Conservation (phyloP, 2,329 filamentous ascomycete species). For the Emericellopsis atlantica region DNA sequence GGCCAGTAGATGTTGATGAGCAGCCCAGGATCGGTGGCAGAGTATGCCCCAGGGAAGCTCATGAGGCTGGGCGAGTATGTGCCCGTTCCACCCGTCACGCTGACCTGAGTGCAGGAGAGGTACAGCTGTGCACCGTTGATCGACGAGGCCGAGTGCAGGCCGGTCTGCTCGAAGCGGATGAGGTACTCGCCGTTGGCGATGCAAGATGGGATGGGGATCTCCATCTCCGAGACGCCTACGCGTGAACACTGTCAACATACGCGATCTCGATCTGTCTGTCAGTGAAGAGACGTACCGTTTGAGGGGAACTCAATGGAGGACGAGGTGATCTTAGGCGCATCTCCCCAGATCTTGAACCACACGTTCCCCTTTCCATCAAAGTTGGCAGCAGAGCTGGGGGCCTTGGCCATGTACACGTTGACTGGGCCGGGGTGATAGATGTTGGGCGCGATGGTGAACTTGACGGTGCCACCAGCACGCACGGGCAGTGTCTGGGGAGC, state of each 20-base stretch:
- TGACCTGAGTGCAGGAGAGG: conserved; percentile 26
- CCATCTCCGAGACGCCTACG: conserved; percentile 16
- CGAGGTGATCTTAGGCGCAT: conserved; percentile 21
- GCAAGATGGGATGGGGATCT: conserved; percentile 27
- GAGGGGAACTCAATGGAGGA: conserved; percentile 25
- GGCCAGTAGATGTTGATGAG: conserved; percentile 30
- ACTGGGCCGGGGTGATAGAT: conserved; percentile 27
- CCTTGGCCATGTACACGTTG: conserved; percentile 22
- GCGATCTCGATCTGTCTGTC: background rate
- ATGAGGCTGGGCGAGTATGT: conserved; percentile 22
- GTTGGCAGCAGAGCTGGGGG: conserved; percentile 20
- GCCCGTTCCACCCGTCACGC: conserved; percentile 26
- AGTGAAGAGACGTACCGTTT: conserved; percentile 11
- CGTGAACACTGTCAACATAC: background rate
- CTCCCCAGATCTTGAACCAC: conserved; percentile 31
- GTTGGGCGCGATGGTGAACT: conserved; percentile 21
- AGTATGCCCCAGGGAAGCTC: conserved; percentile 28
- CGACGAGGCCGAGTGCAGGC: conserved; percentile 26
- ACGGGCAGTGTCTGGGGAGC: conserved; percentile 27
- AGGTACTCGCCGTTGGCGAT: conserved; percentile 36
- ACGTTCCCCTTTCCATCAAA: conserved; percentile 19
- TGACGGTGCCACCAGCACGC: conserved; percentile 8
- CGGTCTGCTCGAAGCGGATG: conserved; percentile 34
- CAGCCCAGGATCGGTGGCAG: conserved; percentile 25
- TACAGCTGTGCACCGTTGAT: conserved; percentile 32